A percentile compares a stretch with the other conserved stretches of the same genome.
Conservation (phyloP, 306 rosid genomes). For the Citrullus amarus region DNA sequence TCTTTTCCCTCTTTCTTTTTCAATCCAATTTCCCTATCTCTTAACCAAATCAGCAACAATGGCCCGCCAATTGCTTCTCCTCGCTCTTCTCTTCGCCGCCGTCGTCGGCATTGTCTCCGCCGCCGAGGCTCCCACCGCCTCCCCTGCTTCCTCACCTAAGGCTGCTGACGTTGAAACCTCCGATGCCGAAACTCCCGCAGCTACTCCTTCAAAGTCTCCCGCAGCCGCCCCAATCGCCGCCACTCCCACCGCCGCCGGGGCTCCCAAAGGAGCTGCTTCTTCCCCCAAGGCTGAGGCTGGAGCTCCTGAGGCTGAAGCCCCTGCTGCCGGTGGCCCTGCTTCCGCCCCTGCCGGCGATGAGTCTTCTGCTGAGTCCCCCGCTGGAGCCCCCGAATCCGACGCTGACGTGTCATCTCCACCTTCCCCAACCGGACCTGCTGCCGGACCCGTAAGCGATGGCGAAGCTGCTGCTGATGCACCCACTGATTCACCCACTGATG, state of each 20-base stretch:
- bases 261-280: neutral
- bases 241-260: neutral
- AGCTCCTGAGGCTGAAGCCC: neutral
- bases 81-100: conserved; percentile 36
- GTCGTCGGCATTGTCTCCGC: conserved; percentile 15
- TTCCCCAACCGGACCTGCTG: conserved; percentile 23
- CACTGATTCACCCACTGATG: neutral
- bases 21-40: neutral
- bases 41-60: conserved; percentile 11
- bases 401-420: conserved; percentile 38
- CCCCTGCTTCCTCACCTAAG: conserved; percentile 21
- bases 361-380: neutral
- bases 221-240: neutral
- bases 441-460: neutral
- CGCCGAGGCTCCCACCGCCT: conserved; percentile 17
- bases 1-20: no score
- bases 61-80: conserved; percentile 16
- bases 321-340: neutral
- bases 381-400: neutral
- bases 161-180: neutral
- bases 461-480: neutral
- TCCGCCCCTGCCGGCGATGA: neutral
- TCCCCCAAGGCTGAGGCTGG: neutral
- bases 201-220: conserved; percentile 2
- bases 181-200: conserved; percentile 14